Evolutionary conservation across 1,284 basidiomycete genomes (phyloP).

Genomic region (Anthracocystis walkeri): DNA sequence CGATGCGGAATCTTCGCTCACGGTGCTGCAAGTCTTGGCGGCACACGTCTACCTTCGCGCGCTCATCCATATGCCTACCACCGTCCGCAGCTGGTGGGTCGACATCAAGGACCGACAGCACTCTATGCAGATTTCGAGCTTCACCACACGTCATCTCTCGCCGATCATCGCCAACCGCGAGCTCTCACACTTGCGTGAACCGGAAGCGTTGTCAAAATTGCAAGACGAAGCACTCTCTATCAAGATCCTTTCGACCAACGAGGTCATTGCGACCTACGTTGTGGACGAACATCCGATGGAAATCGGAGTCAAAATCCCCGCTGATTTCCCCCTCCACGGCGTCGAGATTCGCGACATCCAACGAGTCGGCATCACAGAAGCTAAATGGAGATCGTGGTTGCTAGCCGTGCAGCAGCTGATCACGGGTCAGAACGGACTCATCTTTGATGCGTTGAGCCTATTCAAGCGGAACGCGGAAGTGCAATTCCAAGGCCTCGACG

Average conservation of each 20-base stretch:
- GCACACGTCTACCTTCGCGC: constrained; percentile 80
- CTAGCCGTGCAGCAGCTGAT: constrained; percentile 92
- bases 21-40: constrained; percentile 78
- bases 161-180: constrained; percentile 88
- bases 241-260: constrained; percentile 75
- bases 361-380: constrained; percentile 83
- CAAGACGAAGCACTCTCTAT: constrained; percentile 84
- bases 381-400: constrained; percentile 92
- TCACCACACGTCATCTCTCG: constrained; percentile 89
- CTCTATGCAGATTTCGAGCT: constrained; percentile 79
- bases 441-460: constrained; percentile 88
- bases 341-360: constrained; percentile 89
- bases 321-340: constrained; percentile 88
- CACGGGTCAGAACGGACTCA: constrained; percentile 84
- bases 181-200: constrained; percentile 80
- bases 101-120: constrained; percentile 90
- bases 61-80: constrained; percentile 61
- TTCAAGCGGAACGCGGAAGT: constrained; percentile 92
- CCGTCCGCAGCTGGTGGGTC: constrained; percentile 80
- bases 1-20: constrained; percentile 48
- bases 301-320: constrained; percentile 85
- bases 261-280: constrained; percentile 76
- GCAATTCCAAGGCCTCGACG: constrained; percentile 67
- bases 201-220: constrained; percentile 76
- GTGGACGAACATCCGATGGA: constrained; percentile 96